Evolutionary conservation across 345 rosid genomes (phyloP).

Genomic region (Eucalyptus sideroxylon): DNA sequence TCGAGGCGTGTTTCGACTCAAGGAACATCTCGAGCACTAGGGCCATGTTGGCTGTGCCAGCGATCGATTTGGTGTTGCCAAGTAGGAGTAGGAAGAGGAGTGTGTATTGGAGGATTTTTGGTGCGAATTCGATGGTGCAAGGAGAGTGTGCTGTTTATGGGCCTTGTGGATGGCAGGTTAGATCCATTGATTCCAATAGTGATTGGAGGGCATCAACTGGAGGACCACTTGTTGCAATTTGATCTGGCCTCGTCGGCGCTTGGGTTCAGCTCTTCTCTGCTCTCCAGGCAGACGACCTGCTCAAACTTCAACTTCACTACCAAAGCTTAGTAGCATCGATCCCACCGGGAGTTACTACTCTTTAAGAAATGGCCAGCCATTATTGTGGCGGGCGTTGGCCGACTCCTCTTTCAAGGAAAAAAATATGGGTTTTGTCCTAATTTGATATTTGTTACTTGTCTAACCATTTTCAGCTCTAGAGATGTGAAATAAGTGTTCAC

Average conservation of each 20-base stretch:
- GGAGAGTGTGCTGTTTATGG: constrained; percentile 6
- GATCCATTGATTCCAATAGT: constrained; percentile 6
- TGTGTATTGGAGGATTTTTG: constrained; percentile 4
- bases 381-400: background rate
- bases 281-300: constrained; percentile 24
- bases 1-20: background rate
- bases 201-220: constrained; percentile 23
- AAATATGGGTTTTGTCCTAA: background rate
- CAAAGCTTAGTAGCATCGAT: background rate
- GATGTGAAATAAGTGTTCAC: background rate
- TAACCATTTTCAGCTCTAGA: background rate
- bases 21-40: background rate
- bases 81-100: background rate
- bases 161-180: constrained; percentile 16
- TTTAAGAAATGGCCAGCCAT: background rate
- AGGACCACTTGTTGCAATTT: constrained; percentile 14
- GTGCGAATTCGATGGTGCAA: constrained; percentile 29
- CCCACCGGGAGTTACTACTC: background rate
- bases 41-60: constrained; percentile 1
- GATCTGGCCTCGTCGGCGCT: constrained; percentile 17
- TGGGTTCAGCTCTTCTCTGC: constrained; percentile 17
- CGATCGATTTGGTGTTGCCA: constrained; percentile 17
- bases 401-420: background rate
- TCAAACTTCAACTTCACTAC: constrained; percentile 58
- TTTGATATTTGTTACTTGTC: background rate